Evolutionary conservation across 2,329 filamentous ascomycete species (phyloP).

Genomic region (Colletotrichum karsti): DNA sequence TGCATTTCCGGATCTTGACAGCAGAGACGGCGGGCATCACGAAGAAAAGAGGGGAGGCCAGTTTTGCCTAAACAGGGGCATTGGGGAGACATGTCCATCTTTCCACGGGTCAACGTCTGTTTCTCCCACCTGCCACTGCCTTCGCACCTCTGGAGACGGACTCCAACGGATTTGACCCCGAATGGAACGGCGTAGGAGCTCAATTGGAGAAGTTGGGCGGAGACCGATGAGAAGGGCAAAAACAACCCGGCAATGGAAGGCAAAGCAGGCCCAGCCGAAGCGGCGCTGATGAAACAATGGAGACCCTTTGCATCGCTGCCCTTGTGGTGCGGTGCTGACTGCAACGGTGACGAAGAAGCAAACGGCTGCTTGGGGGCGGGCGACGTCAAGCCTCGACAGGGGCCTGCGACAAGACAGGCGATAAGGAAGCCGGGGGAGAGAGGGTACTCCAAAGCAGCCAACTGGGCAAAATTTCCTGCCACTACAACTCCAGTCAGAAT

Average conservation of each 20-base stretch:
- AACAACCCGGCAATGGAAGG: not conserved
- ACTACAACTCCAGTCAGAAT: not conserved
- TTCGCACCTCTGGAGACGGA: not conserved
- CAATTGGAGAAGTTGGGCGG: not conserved
- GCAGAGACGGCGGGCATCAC: not conserved
- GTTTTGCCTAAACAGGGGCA: not conserved
- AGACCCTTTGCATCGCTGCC: not conserved
- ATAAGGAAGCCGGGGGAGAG: not conserved
- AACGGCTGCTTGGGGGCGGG: not conserved
- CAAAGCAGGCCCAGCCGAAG: not conserved
- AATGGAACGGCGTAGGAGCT: not conserved
- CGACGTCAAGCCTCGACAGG: constrained; percentile 1
- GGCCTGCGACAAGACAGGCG: constrained; percentile 4
- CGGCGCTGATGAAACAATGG: constrained; percentile 20
- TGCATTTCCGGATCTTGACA: constrained; percentile 7
- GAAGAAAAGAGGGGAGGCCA: not conserved
- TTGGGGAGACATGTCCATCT: not conserved
- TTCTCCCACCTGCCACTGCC: not conserved
- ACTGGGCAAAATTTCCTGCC: not conserved
- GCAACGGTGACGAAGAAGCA: constrained; percentile 1
- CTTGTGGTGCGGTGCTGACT: not conserved
- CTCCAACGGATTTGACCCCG: not conserved
- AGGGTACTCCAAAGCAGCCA: not conserved
- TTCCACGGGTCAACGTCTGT: not conserved
- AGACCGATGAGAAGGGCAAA: not conserved